Evolutionary conservation across 495 filamentous ascomycete genomes (phyloP).

Genomic region (Rhypophila decipiens): DNA sequence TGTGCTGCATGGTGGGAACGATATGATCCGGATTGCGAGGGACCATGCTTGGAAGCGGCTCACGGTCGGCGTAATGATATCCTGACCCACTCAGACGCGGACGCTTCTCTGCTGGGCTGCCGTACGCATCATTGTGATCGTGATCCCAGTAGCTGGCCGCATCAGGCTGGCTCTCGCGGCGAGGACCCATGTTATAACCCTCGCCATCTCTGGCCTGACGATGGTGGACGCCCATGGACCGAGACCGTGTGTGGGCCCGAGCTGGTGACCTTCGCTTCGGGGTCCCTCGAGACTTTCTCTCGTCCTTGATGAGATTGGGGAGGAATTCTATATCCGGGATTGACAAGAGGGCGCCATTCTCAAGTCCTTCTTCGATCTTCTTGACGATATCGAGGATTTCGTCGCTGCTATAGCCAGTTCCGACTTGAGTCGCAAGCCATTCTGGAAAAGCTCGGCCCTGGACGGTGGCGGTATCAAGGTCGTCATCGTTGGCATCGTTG

Average conservation of each 20-base stretch:
- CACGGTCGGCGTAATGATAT: constrained; percentile 7
- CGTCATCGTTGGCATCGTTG: constrained; percentile 1
- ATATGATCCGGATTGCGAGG: constrained; percentile 5
- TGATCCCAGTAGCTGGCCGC: constrained; percentile 1
- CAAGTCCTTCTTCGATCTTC: constrained; percentile 27
- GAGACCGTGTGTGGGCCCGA: constrained; percentile 29
- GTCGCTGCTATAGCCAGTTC: constrained; percentile 28
- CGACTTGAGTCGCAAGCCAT: constrained; percentile 33
- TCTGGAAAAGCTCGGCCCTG: constrained; percentile 33
- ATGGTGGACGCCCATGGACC: constrained; percentile 17
- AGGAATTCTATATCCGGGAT: constrained; percentile 68
- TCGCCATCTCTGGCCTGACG: background rate
- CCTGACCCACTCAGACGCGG: constrained; percentile 14
- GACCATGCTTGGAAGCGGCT: background rate
- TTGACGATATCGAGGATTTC: constrained; percentile 33
- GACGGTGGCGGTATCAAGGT: constrained; percentile 1
- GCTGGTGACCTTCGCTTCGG: constrained; percentile 9
- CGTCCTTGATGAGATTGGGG: constrained; percentile 42
- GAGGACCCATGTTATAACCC: constrained; percentile 5
- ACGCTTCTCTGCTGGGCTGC: constrained; percentile 22
- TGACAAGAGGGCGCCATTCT: constrained; percentile 11
- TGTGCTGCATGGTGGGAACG: constrained; percentile 6
- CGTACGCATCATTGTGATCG: background rate
- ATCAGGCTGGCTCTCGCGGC: constrained; percentile 25
- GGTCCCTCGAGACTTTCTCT: constrained; percentile 6